These are phyloP conservation scores for Kurtzmaniella cleridarum DNA, from an alignment of 805 yeast genomes.

Conservation along the genomic window DNA sequence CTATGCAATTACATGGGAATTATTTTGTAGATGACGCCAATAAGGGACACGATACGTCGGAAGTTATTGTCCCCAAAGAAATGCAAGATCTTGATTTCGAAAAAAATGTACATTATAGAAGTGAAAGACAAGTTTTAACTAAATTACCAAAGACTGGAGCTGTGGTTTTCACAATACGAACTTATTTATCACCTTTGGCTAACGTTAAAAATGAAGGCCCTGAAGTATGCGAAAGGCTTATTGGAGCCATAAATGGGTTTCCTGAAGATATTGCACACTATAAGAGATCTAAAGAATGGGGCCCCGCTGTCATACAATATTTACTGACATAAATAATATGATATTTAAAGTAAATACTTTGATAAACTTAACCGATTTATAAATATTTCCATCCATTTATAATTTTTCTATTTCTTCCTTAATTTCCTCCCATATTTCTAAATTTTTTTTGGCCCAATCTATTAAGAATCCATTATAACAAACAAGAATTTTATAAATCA, in stretches of 20 bases:
- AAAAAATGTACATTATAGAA: slow-evolving; percentile 34
- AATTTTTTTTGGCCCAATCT: slow-evolving; percentile 63
- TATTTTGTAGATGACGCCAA: slow-evolving; percentile 34
- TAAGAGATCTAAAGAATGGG: slow-evolving; percentile 65
- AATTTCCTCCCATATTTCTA: slow-evolving; percentile 66
- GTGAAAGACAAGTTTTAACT: slow-evolving; percentile 38
- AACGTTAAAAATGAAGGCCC: slow-evolving; percentile 24
- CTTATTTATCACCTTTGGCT: slow-evolving; percentile 33
- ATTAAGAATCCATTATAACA: slow-evolving; percentile 53
- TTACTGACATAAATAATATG: slow-evolving; percentile 6
- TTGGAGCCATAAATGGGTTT: slow-evolving; percentile 60
- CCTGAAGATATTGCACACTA: slow-evolving; percentile 55
- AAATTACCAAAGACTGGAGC: slow-evolving; percentile 35
- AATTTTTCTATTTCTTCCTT: slow-evolving; percentile 31
- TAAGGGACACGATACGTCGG: slow-evolving; percentile 32
- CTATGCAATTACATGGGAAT: slow-evolving; percentile 33
- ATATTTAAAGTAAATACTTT: background rate
- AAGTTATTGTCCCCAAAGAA: slow-evolving; percentile 21
- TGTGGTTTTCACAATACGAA: slow-evolving; percentile 35
- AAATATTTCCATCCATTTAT: slow-evolving; percentile 7
- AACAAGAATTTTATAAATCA: slow-evolving; percentile 45
- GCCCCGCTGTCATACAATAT: slow-evolving; percentile 49
- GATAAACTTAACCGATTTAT: background rate
- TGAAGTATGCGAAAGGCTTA: slow-evolving; percentile 44
- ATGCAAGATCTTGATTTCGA: slow-evolving; percentile 32